phyloP scores from a whole-genome alignment of 2,329 filamentous ascomycete species.

The Blumeriella jaapii region DNA sequence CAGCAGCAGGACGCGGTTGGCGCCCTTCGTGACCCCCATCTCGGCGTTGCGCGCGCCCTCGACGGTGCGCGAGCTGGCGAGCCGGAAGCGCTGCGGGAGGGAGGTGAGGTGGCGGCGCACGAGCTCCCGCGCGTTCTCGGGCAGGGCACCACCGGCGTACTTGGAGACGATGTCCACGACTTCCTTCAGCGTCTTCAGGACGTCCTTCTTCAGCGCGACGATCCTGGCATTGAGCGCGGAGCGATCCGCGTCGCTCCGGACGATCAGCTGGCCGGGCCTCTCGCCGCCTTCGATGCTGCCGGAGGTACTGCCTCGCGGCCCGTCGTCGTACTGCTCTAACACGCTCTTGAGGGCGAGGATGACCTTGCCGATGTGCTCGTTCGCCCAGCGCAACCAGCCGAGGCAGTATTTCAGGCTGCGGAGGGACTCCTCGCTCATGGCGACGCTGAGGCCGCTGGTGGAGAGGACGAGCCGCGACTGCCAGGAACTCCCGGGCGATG shows the following conservation, averaged over 20 bases:
- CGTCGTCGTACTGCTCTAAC: constrained; percentile 67
- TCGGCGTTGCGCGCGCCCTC: constrained; percentile 29
- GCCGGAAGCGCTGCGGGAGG: constrained; percentile 69
- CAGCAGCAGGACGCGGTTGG: constrained; percentile 70
- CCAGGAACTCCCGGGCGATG: constrained; percentile 40
- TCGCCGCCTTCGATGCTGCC: constrained; percentile 17
- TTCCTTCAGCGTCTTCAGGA: constrained; percentile 68
- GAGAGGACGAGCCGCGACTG: constrained; percentile 78
- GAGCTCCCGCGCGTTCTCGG: constrained; percentile 74
- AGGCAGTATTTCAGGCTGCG: constrained; percentile 78
- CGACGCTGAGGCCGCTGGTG: constrained; percentile 80
- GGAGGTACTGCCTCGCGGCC: constrained; percentile 24
- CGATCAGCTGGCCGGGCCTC: constrained; percentile 16
- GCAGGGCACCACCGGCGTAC: constrained; percentile 83
- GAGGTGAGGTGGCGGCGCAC: constrained; percentile 77
- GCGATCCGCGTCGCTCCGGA: constrained; percentile 21
- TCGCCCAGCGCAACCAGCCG: constrained; percentile 68
- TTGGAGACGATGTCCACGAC: constrained; percentile 78
- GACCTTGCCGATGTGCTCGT: constrained; percentile 65
- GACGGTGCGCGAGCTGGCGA: constrained; percentile 44
- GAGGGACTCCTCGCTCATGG: constrained; percentile 81
- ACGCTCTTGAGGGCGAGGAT: constrained; percentile 64
- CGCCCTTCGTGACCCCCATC: constrained; percentile 40
- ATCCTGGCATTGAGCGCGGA: constrained; percentile 35
- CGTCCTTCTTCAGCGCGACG: constrained; percentile 53